These are phyloP conservation scores for Talaromyces sp. DNA, from an alignment of 2,329 filamentous ascomycete genomes.

Conservation along the genomic window DNA sequence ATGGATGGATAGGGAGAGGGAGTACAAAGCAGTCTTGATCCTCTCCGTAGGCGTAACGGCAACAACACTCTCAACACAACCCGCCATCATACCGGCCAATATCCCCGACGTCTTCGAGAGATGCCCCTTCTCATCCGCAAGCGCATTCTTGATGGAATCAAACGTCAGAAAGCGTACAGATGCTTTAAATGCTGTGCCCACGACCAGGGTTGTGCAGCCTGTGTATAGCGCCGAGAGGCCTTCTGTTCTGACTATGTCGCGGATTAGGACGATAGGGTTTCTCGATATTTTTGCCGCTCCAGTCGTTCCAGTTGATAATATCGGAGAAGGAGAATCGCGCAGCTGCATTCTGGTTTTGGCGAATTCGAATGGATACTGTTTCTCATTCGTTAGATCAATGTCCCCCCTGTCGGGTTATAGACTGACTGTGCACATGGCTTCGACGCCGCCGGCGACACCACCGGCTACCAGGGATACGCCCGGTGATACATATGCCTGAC, in stretches of 20 bases:
- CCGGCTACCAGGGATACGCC: constrained; percentile 51
- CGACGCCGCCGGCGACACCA: constrained; percentile 52
- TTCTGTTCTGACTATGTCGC: constrained; percentile 54
- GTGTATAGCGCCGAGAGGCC: constrained; percentile 60
- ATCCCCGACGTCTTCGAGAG: constrained; percentile 56
- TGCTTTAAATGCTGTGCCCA: constrained; percentile 62
- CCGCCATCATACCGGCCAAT: constrained; percentile 62
- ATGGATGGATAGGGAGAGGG: neutral
- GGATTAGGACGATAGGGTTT: constrained; percentile 59
- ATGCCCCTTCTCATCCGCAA: constrained; percentile 53
- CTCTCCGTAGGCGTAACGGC: constrained; percentile 66
- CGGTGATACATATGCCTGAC: constrained; percentile 30
- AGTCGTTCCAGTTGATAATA: constrained; percentile 38
- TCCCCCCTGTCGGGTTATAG: neutral
- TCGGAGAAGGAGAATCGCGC: constrained; percentile 27
- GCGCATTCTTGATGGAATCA: constrained; percentile 59
- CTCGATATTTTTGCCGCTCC: constrained; percentile 37
- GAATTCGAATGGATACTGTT: constrained; percentile 63
- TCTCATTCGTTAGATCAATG: neutral
- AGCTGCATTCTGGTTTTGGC: constrained; percentile 64
- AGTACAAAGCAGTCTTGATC: constrained; percentile 60
- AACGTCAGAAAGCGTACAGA: constrained; percentile 65
- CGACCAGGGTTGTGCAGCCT: constrained; percentile 58
- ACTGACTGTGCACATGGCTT: constrained; percentile 49
- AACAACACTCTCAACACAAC: constrained; percentile 59